A percentile compares a stretch with the other conserved stretches of the same genome.
phyloP scores from a whole-genome alignment of 1,284 basidiomycete species.

The Porodaedalea pini region DNA sequence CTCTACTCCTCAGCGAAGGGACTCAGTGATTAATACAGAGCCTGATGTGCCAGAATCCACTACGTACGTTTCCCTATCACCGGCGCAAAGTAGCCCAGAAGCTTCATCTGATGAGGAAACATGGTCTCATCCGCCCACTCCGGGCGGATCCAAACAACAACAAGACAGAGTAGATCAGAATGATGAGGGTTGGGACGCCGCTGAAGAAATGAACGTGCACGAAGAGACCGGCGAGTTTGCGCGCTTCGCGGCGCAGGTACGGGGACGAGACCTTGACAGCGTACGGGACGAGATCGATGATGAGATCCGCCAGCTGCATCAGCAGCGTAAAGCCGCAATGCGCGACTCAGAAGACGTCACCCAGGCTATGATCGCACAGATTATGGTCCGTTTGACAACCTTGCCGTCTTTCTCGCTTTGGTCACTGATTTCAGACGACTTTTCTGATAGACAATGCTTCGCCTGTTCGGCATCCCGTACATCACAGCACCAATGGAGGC shows the following conservation, averaged over 20 bases:
- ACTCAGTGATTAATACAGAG: background rate
- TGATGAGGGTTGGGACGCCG: slow-evolving; percentile 56
- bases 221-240: slow-evolving; percentile 91
- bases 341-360: slow-evolving; percentile 95
- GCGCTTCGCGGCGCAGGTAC: slow-evolving; percentile 85
- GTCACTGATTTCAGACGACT: background rate
- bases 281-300: slow-evolving; percentile 88
- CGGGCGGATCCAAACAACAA: slow-evolving; percentile 27
- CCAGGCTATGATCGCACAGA: slow-evolving; percentile 92
- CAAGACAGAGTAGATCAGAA: slow-evolving; percentile 17
- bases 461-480: slow-evolving; percentile 95
- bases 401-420: background rate
- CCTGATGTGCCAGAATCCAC: background rate
- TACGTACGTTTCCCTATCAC: background rate
- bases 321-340: slow-evolving; percentile 84
- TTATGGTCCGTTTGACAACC: slow-evolving; percentile 66
- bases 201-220: slow-evolving; percentile 73
- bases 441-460: slow-evolving; percentile 67
- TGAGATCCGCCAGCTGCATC: slow-evolving; percentile 81
- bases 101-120: slow-evolving; percentile 28
- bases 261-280: slow-evolving; percentile 75
- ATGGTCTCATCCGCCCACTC: slow-evolving; percentile 56
- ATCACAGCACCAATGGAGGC: slow-evolving; percentile 99
- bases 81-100: slow-evolving; percentile 20
- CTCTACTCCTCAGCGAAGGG: too few relatives aligned